Evolutionary conservation across 164 flowering plant genomes (phyloP), one percentile per base, ranked within the genome.

Genomic region (Dillenia suffruticosa): DNA sequence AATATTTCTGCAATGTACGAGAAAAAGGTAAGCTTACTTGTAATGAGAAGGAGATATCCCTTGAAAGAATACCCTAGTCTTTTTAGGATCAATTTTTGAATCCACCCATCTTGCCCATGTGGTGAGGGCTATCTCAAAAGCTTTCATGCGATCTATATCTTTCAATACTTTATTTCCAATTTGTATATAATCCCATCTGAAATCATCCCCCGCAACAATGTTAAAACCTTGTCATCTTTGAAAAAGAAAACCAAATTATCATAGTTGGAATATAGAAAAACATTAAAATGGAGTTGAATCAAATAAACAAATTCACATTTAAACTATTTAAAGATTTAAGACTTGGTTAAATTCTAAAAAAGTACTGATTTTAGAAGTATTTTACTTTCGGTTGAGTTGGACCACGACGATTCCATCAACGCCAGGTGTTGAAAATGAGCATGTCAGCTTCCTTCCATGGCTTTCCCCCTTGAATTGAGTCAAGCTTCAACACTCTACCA

Each of bases 91-190:
- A 26, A 81, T 53, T 68, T 81, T 75, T 11, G 69, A 8, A 40
- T 81, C 80, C 1, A 85, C 84, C 90, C 90, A 85, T 7, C 44
- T n/a, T 0, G 72, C 82, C 90, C 87, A 85, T 13, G 90, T 85
- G 47, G 3, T 63, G 3, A 85, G 66, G 14, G 57, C 57, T 54
- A 10, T 54, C 43, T 54, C 68, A 11, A 79, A 79, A 55, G 82
- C 80, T 19, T 58, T 54, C 74, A 69, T 66, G 5, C 82, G 72
- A 56, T 79, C 82, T 68, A 76, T 79, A 66, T 79, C 82, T 51
- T 73, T 73, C 15, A 16, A 10, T 5, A 71, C 46, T 56, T 61
- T 16, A 1, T 44, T 53, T 46, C 79, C 80, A 12, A 63, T 46
- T 71, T 76, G 52, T 15, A 81, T 65, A n/a, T 47, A 81, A 63